Conservation (phyloP, 495 filamentous ascomycete genomes). For the Amphirosellinia nigrospora region DNA sequence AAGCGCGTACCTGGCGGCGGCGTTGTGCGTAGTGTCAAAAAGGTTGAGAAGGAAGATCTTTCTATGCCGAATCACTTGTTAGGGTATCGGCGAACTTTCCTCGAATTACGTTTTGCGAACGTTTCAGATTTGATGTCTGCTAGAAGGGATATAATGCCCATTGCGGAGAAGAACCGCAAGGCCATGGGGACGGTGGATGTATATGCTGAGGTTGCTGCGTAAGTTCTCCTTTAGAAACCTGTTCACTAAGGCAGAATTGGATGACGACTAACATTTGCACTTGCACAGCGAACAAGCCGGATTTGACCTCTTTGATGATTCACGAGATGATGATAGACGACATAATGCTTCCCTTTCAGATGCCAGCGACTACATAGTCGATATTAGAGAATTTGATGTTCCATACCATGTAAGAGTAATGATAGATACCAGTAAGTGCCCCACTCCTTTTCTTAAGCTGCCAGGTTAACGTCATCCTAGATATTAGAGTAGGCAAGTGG, state of each 20-base stretch:
- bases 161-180: conserved; percentile 96
- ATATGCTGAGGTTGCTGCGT: conserved; percentile 95
- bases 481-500: conserved; percentile 97
- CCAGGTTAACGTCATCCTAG: conserved; percentile 53
- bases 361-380: conserved; percentile 96
- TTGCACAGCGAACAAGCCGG: conserved; percentile 74
- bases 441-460: neutral
- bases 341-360: conserved; percentile 76
- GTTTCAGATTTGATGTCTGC: conserved; percentile 84
- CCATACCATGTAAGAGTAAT: conserved; percentile 98
- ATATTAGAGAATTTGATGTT: conserved; percentile 99
- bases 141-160: conserved; percentile 79
- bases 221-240: conserved; percentile 39
- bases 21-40: conserved; percentile 75
- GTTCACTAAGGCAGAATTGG: neutral
- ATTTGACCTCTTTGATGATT: conserved; percentile 95
- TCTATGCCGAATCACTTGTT: conserved; percentile 95
- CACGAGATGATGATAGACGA: conserved; percentile 83
- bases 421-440: conserved; percentile 81
- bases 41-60: conserved; percentile 90
- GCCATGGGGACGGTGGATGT: conserved; percentile 96
- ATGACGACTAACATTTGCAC: conserved; percentile 32
- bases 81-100: conserved; percentile 84
- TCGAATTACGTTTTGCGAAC: conserved; percentile 86
- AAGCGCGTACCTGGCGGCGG: conserved; percentile 82